Evolutionary conservation across 768 basidiomycete genomes (phyloP).

Genomic region (Solioccasus polychromus): DNA sequence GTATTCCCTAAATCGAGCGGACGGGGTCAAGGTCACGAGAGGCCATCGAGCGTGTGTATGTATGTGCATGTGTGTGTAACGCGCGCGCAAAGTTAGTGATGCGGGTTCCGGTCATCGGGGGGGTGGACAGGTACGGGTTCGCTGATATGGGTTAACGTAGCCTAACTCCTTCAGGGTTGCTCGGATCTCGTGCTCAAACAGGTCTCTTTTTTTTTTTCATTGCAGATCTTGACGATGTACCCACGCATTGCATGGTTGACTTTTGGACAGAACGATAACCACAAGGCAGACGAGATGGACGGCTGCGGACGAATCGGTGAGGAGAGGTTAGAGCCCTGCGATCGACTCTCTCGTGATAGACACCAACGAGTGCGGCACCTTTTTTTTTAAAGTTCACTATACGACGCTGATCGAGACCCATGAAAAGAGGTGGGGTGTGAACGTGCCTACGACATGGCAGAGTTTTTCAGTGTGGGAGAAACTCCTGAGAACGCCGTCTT

Average conservation of each 20-base stretch:
- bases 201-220: too few relatives aligned
- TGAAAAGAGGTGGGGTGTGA: slow-evolving; percentile 30
- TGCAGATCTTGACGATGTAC: too few relatives aligned
- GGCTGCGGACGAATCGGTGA: slow-evolving; percentile 1
- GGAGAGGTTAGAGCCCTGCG: too few relatives aligned
- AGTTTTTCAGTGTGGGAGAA: slow-evolving; percentile 25
- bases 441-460: slow-evolving; percentile 25
- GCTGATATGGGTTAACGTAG: slow-evolving; percentile 24
- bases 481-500: slow-evolving; percentile 22
- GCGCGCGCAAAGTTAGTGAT: neutral
- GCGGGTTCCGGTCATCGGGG: neutral
- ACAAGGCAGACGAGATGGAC: slow-evolving; percentile 3
- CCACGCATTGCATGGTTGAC: too few relatives aligned
- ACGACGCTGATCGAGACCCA: slow-evolving; percentile 18
- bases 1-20: too few relatives aligned
- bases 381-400: slow-evolving; percentile 26
- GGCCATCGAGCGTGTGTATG: too few relatives aligned
- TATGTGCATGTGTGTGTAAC: too few relatives aligned
- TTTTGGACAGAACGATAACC: too few relatives aligned
- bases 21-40: too few relatives aligned
- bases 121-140: slow-evolving; percentile 13
- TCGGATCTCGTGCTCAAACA: slow-evolving; percentile 23
- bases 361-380: slow-evolving; percentile 1
- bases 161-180: slow-evolving; percentile 34
- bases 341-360: slow-evolving; percentile 1